A percentile compares a stretch with the other conserved stretches of the same genome.
Evolutionary conservation across 208 protist species (phyloP).

Genomic region (Baffinella frigidus): DNA sequence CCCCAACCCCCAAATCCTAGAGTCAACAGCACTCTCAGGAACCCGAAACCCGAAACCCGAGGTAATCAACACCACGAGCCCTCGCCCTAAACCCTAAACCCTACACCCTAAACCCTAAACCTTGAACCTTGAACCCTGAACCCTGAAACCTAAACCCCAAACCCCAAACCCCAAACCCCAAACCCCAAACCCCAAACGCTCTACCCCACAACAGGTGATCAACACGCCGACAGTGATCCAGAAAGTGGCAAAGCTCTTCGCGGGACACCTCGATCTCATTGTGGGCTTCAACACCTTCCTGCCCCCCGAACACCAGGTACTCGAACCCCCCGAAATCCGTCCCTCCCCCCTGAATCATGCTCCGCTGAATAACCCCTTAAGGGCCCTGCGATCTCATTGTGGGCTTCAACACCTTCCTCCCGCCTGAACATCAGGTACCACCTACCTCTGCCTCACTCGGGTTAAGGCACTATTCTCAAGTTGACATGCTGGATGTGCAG

Average conservation of each 20-base stretch:
- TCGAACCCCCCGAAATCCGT: constrained; percentile 66
- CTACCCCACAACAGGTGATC: neutral
- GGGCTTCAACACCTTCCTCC: no score
- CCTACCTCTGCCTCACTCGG: no score
- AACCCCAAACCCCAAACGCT: neutral
- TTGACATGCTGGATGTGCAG: no score
- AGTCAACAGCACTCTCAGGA: neutral
- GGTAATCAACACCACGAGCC: neutral
- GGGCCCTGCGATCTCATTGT: constrained; percentile 74
- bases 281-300: constrained; percentile 84
- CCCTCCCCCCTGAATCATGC: neutral
- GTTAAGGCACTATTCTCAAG: no score
- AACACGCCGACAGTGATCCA: constrained; percentile 72
- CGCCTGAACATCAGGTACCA: no score
- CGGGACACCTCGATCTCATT: constrained; percentile 77
- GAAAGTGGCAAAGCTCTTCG: constrained; percentile 79
- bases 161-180: neutral
- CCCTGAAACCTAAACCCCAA: neutral
- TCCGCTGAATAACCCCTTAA: no score
- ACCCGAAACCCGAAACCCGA: neutral
- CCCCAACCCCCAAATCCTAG: constrained; percentile 46
- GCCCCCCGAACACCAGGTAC: constrained; percentile 77
- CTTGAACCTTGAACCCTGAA: no score
- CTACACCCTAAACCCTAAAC: neutral
- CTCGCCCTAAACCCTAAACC: neutral